These are phyloP conservation scores for Pochonia chlamydosporia DNA, from an alignment of 2,329 filamentous ascomycete species.

Conservation along the genomic window DNA sequence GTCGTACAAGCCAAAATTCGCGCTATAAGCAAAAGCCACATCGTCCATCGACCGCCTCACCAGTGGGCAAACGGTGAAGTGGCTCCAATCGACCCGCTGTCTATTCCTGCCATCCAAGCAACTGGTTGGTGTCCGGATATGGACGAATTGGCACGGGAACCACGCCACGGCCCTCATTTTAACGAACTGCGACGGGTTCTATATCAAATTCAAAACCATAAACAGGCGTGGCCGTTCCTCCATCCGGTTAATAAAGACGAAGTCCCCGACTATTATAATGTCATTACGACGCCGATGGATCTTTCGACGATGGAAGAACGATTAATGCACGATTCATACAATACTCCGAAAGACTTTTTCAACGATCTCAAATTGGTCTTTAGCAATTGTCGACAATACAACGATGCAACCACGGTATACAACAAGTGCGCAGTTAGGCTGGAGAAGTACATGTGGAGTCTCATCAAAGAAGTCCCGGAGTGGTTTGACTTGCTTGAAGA, in stretches of 20 bases:
- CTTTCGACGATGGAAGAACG: slow-evolving; percentile 93
- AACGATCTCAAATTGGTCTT: slow-evolving; percentile 85
- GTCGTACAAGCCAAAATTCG: slow-evolving; percentile 92
- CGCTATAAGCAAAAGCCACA: slow-evolving; percentile 84
- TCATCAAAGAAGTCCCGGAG: slow-evolving; percentile 86
- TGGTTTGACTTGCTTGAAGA: too few relatives aligned
- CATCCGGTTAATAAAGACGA: slow-evolving; percentile 92
- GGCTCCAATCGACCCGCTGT: slow-evolving; percentile 84
- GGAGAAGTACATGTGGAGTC: slow-evolving; percentile 91
- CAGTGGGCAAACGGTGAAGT: slow-evolving; percentile 73
- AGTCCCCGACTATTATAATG: slow-evolving; percentile 97
- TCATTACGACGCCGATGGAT: slow-evolving; percentile 98
- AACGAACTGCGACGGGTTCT: slow-evolving; percentile 88
- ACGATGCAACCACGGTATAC: slow-evolving; percentile 87
- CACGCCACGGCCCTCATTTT: slow-evolving; percentile 93
- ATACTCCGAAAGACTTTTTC: slow-evolving; percentile 82
- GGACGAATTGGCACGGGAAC: slow-evolving; percentile 92
- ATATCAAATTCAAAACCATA: slow-evolving; percentile 92
- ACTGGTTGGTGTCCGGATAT: slow-evolving; percentile 96
- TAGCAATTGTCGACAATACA: slow-evolving; percentile 92
- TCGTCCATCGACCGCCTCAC: slow-evolving; percentile 77
- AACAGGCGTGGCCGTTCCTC: slow-evolving; percentile 89
- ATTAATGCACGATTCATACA: slow-evolving; percentile 82
- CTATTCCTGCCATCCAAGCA: slow-evolving; percentile 80
- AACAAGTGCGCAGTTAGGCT: slow-evolving; percentile 92